A percentile compares a stretch with the other conserved stretches of the same genome.
Evolutionary conservation across 345 rosid species (phyloP).

Genomic region (Trapa bicornis): DNA sequence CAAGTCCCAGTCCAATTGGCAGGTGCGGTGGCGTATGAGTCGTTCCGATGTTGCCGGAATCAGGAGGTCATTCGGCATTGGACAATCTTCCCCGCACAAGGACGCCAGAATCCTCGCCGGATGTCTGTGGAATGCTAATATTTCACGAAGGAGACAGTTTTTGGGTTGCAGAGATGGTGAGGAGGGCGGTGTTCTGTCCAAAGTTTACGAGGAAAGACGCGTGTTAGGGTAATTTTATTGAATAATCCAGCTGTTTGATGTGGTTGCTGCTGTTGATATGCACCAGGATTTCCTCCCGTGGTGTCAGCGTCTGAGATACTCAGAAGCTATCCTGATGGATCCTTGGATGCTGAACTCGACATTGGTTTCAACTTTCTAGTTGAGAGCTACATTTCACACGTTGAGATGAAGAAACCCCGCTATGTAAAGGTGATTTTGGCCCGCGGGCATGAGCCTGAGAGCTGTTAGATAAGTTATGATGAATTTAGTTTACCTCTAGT

Average conservation of each 20-base stretch:
- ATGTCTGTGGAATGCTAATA: constrained; percentile 4
- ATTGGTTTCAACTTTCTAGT: constrained; percentile 87
- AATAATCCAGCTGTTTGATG: constrained; percentile 67
- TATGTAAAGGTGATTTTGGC: constrained; percentile 43
- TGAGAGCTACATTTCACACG: constrained; percentile 86
- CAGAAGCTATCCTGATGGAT: constrained; percentile 66
- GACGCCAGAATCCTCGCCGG: constrained; percentile 11
- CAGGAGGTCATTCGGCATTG: not conserved
- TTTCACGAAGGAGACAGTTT: constrained; percentile 48
- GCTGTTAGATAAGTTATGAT: not conserved
- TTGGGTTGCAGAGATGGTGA: constrained; percentile 94
- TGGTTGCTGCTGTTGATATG: constrained; percentile 85
- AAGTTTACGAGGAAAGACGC: constrained; percentile 70
- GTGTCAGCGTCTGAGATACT: constrained; percentile 84
- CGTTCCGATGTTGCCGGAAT: constrained; percentile 18
- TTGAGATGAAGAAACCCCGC: constrained; percentile 52
- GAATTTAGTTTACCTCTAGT: not conserved
- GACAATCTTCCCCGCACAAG: constrained; percentile 13
- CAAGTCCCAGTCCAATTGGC: constrained; percentile 9
- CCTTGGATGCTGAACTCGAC: constrained; percentile 90
- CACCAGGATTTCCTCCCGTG: constrained; percentile 92
- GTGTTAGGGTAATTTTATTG: constrained; percentile 51
- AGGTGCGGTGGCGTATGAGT: constrained; percentile 25
- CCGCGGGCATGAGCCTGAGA: not conserved
- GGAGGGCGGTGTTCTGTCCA: constrained; percentile 69